Conservation (phyloP, 2,329 filamentous ascomycete species). For the Cladosporium austrohemisphaericum region DNA sequence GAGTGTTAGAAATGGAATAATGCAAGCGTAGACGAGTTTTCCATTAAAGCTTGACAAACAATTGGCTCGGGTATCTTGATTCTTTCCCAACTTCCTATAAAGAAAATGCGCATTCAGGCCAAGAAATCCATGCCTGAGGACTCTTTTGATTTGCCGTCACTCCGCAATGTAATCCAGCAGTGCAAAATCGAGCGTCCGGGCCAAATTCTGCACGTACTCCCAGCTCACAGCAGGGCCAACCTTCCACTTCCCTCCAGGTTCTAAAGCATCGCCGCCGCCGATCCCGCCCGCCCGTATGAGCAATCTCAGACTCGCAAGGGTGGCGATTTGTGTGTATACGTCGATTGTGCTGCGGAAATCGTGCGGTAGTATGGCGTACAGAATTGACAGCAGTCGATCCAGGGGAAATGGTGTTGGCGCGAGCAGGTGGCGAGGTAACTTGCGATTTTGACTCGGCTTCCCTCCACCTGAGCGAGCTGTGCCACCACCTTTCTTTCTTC, state of each 20-base stretch:
- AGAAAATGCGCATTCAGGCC: too few species aligned
- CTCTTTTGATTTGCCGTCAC: constrained; percentile 31
- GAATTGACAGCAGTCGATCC: constrained; percentile 75
- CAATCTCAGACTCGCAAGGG: constrained; percentile 66
- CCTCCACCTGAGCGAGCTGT: constrained; percentile 31
- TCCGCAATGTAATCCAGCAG: constrained; percentile 73
- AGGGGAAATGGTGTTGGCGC: constrained; percentile 73
- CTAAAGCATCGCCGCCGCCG: constrained; percentile 59
- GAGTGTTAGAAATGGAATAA: too few species aligned
- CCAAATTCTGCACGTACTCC: constrained; percentile 69
- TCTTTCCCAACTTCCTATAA: too few species aligned
- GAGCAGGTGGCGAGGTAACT: constrained; percentile 72
- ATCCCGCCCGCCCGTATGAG: constrained; percentile 60
- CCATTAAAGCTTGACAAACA: too few species aligned
- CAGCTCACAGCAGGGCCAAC: constrained; percentile 65
- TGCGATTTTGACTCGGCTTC: constrained; percentile 51
- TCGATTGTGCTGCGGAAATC: constrained; percentile 44
- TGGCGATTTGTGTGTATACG: constrained; percentile 58
- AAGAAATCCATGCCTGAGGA: too few species aligned
- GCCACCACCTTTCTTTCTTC: constrained; percentile 49
- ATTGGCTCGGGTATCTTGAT: too few species aligned
- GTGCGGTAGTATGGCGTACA: constrained; percentile 59
- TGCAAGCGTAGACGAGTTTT: too few species aligned
- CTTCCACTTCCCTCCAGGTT: constrained; percentile 69
- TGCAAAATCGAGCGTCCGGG: constrained; percentile 71